Percentiles rank a stretch among this genome's conserved stretches.
Evolutionary conservation across 495 filamentous ascomycete species (phyloP).

Genomic region (Penicillium manginii): DNA sequence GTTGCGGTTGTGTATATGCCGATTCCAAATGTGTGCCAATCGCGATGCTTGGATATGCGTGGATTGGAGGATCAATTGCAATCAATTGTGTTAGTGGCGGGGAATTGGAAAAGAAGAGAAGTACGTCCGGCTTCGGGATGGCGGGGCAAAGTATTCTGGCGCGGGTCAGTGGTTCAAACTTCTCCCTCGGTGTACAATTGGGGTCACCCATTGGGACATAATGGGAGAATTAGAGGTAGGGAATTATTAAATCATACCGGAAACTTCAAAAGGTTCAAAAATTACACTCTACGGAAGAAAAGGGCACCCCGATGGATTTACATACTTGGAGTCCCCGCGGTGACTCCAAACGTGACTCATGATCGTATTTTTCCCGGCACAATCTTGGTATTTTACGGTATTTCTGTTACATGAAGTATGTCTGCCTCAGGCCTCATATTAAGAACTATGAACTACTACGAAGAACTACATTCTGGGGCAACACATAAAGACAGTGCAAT

Average conservation of each 20-base stretch:
- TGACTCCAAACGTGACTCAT: slow-evolving; percentile 3
- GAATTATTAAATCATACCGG: background rate
- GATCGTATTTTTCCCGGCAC: background rate
- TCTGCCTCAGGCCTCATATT: too few species aligned
- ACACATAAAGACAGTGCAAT: background rate
- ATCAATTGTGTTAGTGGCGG: slow-evolving; percentile 22
- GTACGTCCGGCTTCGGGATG: slow-evolving; percentile 28
- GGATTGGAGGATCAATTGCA: slow-evolving; percentile 14
- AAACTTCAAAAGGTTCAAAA: background rate
- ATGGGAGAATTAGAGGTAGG: background rate
- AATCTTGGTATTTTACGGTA: background rate
- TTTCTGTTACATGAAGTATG: background rate
- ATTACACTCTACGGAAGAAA: background rate
- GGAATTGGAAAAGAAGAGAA: slow-evolving; percentile 27
- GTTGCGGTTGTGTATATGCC: slow-evolving; percentile 10
- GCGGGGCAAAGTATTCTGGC: slow-evolving; percentile 25
- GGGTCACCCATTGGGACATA: background rate
- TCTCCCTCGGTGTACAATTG: slow-evolving; percentile 18
- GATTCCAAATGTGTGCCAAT: slow-evolving; percentile 9
- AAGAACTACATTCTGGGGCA: too few species aligned
- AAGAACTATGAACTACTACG: too few species aligned
- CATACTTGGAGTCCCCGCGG: too few species aligned
- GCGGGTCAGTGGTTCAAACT: slow-evolving; percentile 20
- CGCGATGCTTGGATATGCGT: slow-evolving; percentile 11
- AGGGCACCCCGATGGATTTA: background rate